Evolutionary conservation across 805 yeast genomes (phyloP), one percentile per base, ranked within the genome.

Genomic region (Komagataella kurtzmanii): DNA sequence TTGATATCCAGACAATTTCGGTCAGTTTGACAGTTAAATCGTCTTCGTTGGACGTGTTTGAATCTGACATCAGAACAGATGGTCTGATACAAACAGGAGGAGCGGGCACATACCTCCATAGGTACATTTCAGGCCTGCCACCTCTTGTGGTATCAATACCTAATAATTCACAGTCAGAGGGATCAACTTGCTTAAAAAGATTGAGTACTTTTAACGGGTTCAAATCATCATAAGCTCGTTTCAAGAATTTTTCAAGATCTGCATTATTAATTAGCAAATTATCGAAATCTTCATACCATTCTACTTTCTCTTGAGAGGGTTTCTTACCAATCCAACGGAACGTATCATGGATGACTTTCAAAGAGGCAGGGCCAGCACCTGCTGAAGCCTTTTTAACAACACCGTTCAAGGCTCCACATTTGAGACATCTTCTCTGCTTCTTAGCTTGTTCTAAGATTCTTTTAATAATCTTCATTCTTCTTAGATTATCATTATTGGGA

Each of bases 11-110:
- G 24, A 90, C 98, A 55, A 93, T 88, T 68, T 93, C 99, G 0
- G 98, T 88, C 53, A 93, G 72, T 64, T 93, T 93, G 36, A 90
- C 97, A 0, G 99, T 93, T 57, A 93, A 72, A 68, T 95, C 99
- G 68, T 93, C 99, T 70, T 93, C 99, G 67, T 93, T 93, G 17
- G 95, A 84, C 36, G 95, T 93, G 23, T 85, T 80, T 5, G 83
- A 77, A 57, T 86, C 95, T 64, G 87, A 89, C 90, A 88, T 88
- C 72, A 82, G 74, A 30, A 93, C 98, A 3, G 98, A 90, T 3
- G 99, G 99, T 58, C 99, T 80, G 52, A 93, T 93, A 74, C 99
- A 93, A 17, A 95, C 97, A 0, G 99, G 99, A 1, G 99, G 99
- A 0, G 98, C 98, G 0, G 99, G 99, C 51, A 93, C 75, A 64